phyloP scores from a whole-genome alignment of 1,139 yeast genomes.

The Blastobotrys buckinghamii region DNA sequence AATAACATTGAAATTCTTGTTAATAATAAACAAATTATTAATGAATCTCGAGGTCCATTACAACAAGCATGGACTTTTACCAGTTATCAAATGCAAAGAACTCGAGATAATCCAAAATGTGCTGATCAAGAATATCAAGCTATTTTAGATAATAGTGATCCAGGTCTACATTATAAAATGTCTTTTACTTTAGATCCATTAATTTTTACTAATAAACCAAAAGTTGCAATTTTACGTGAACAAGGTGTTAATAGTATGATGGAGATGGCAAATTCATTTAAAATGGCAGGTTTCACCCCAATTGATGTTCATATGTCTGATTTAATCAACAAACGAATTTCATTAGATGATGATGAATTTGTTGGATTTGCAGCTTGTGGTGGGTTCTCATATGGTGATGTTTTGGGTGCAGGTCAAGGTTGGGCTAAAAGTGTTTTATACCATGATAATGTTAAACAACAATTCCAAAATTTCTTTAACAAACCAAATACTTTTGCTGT shows the following conservation, averaged over 20 bases:
- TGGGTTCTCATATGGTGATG: constrained; percentile 99
- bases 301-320: constrained; percentile 98
- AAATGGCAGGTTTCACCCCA: constrained; percentile 88
- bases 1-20: constrained; percentile 44
- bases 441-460: constrained; percentile 69
- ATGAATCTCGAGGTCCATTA: constrained; percentile 58
- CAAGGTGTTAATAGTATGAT: constrained; percentile 98
- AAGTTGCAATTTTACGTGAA: constrained; percentile 94
- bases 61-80: constrained; percentile 88
- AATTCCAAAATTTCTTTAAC: constrained; percentile 76
- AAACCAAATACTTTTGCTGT: constrained; percentile 94
- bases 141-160: constrained; percentile 75
- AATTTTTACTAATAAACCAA: constrained; percentile 51
- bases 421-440: constrained; percentile 98
- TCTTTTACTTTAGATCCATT: constrained; percentile 46
- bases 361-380: constrained; percentile 98
- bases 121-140: constrained; percentile 80
- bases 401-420: constrained; percentile 97
- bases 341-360: constrained; percentile 57
- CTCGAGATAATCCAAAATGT: constrained; percentile 90
- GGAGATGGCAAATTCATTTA: constrained; percentile 98
- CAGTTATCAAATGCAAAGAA: constrained; percentile 81
- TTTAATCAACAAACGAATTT: constrained; percentile 63
- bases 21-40: constrained; percentile 44
- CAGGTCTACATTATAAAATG: constrained; percentile 81